These are phyloP conservation scores for Solanum appendiculatum DNA, from an alignment of 257 asterid species.

Conservation along the genomic window DNA sequence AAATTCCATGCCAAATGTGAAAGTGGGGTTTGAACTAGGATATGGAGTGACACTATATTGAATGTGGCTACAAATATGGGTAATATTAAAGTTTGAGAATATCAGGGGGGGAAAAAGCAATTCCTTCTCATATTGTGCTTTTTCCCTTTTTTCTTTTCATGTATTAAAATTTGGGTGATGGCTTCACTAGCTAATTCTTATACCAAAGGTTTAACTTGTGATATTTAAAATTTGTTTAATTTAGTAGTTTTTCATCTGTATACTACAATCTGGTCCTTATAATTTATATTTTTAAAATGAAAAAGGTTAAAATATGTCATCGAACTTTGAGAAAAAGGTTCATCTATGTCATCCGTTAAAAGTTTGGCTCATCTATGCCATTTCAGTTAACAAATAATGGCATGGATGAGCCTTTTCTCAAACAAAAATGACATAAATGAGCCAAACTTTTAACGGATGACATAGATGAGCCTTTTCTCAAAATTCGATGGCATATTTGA, in stretches of 20 bases:
- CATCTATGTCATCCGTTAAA: too few species aligned
- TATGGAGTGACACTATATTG: background rate
- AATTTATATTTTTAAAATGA: too few species aligned
- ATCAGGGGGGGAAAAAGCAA: background rate
- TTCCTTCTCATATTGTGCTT: background rate
- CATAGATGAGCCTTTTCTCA: too few species aligned
- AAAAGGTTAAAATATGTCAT: too few species aligned
- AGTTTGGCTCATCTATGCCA: too few species aligned
- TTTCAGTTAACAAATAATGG: too few species aligned
- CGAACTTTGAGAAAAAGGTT: too few species aligned
- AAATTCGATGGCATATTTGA: too few species aligned
- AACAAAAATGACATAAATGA: too few species aligned
- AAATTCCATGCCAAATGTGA: background rate
- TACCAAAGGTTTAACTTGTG: background rate
- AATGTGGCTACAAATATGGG: background rate
- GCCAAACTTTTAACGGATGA: too few species aligned
- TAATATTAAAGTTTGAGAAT: background rate
- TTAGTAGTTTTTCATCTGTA: background rate
- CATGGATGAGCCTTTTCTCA: too few species aligned
- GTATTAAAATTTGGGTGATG: background rate
- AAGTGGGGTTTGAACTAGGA: background rate
- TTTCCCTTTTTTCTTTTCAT: background rate
- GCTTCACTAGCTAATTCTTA: background rate
- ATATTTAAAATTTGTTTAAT: background rate
- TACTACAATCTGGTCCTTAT: background rate